Evolutionary conservation across 305 asterid genomes (phyloP), one percentile per base, ranked within the genome.

Genomic region (Rubia tinctorum): DNA sequence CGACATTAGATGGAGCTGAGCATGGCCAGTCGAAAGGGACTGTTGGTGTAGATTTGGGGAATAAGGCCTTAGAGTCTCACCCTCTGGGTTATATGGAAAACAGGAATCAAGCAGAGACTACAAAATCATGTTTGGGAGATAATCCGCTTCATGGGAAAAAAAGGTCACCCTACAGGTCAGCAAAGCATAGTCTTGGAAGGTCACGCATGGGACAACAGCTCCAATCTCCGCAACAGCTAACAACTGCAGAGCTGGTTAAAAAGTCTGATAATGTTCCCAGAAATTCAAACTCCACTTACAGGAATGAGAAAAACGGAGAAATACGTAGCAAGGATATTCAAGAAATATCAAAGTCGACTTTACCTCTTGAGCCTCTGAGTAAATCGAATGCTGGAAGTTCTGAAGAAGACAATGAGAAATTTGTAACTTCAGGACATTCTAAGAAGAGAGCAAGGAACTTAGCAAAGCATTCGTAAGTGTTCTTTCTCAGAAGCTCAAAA

Each of bases 361-460:
- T 71, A 69, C 42, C 70, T 55, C 61, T 27, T 63, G 76, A 69
- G 64, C 44, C 63, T 71, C 42, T 25, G 13, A 7, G 27, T 76
- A 44, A 71, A 68, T 69, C 74, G 67, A 64, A 73, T 65, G 20
- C 75, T 78, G 87, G 79, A 80, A 82, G 77, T 79, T 82, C 89
- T 73, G 92, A 88, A 75, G 87, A 81, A 75, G 88, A 79, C 34
- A 71, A 66, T 73, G 85, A 82, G 18, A 73, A 66, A 76, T 77
- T 82, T 73, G 78, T 69, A 27, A 68, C 80, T 71, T 84, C 86
- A 68, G 73, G 78, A 76, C 77, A 82, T 70, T 69, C 58, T 53
- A 77, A 72, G 71, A 84, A 72, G 72, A 84, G 88, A 80, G 76
- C 63, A 47, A 77, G 82, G 68, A 84, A 81, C 71, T 84, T 60